Evolutionary conservation across 2,329 filamentous ascomycete genomes (phyloP), one percentile per base, ranked within the genome.

Genomic region (Furcasterigmium sp.): DNA sequence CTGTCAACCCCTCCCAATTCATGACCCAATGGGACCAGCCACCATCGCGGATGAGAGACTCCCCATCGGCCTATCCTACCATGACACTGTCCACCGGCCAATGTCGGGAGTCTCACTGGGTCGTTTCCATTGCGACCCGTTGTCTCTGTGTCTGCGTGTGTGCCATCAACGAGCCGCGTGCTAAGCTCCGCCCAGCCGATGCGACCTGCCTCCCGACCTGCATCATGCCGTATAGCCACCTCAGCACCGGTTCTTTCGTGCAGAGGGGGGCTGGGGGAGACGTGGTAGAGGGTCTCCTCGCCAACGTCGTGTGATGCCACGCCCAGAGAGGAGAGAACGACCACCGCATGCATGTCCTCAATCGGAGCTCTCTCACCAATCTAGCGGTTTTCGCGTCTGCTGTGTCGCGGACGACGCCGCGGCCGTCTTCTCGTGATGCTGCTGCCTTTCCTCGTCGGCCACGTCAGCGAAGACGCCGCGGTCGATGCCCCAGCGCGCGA

Each of bases 401-500:
- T n/a, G 32, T 35, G 32, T 15, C 32, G 32, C 32, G 21, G 43
- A 39, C 18, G 10, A 45, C 29, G 32, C 39, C 39, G 36, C 43
- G 36, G 43, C 40, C 25, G 37, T 21, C 19, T n/a, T 28, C 30
- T 23, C 25, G 13, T 34, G 34, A 29, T 41, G 37, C 39, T 42
- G 36, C n/a, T 45, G 51, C 32, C 35, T 35, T 36, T 50, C 46
- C 41, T 67, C 63, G 42, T 63, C 56, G 8, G 60, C 58, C 50
- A 67, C 46, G n/a, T 45, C 46, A 30, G 43, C 48, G 29, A 50
- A 45, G 14, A 68, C 47, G 5, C 51, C 46, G 28, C 51, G 46
- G 26, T 65, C 51, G 46, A 69, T 61, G 34, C 55, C 54, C 65
- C 64, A 68, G 37, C 51, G 23, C 34, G 43, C 44, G 15, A 62